These are phyloP conservation scores for Penicillium robsamsonii DNA, from an alignment of 495 filamentous ascomycete genomes.

Conservation along the genomic window DNA sequence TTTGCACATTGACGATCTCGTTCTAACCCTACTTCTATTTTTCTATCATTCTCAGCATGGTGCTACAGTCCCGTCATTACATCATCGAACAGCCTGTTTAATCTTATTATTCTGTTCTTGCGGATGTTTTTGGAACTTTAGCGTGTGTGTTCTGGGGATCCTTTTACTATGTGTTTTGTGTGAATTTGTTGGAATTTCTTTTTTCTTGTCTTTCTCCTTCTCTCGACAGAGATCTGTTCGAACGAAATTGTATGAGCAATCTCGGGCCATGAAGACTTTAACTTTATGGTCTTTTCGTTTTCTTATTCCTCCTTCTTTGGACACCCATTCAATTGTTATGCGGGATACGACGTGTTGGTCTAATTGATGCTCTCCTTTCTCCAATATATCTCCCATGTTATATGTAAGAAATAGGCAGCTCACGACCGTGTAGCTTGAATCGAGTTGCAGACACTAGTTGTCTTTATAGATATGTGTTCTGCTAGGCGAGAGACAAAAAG, in stretches of 20 bases:
- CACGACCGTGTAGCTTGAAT: not conserved
- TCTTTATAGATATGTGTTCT: not conserved
- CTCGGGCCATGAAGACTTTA: slow-evolving; percentile 15
- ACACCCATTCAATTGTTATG: not conserved
- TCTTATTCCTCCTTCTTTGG: slow-evolving; percentile 12
- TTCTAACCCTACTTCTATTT: slow-evolving; percentile 11
- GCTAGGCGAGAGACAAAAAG: not conserved
- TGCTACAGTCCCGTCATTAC: slow-evolving; percentile 5
- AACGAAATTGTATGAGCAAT: slow-evolving; percentile 24
- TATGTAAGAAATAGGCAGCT: not conserved
- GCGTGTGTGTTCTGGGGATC: slow-evolving; percentile 12
- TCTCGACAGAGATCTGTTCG: slow-evolving; percentile 15
- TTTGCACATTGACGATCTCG: slow-evolving; percentile 29
- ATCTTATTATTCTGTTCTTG: slow-evolving; percentile 7
- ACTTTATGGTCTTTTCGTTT: slow-evolving; percentile 10
- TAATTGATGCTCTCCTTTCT: slow-evolving; percentile 7
- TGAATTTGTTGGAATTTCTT: slow-evolving; percentile 9
- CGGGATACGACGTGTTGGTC: slow-evolving; percentile 1
- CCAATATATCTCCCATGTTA: not conserved
- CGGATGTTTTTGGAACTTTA: slow-evolving; percentile 13
- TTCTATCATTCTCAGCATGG: slow-evolving; percentile 15
- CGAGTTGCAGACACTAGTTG: not conserved
- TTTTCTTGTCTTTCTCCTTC: not conserved
- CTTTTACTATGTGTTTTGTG: slow-evolving; percentile 3
- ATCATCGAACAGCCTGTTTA: slow-evolving; percentile 8